Evolutionary conservation across 2,329 filamentous ascomycete species (phyloP).

Genomic region (Pseudogymnoascus sp.): DNA sequence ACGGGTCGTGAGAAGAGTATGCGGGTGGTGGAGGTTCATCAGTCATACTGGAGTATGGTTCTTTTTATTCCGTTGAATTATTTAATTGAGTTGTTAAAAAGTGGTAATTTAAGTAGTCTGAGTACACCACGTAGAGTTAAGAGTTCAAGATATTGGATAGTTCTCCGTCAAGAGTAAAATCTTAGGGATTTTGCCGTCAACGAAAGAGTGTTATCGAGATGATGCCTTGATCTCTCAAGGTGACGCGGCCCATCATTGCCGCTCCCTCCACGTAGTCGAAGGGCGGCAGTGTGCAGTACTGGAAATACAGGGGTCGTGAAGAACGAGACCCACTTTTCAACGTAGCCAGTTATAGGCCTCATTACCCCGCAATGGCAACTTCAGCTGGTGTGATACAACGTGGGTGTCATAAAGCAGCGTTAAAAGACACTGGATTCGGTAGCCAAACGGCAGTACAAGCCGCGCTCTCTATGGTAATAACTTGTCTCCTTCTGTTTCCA

Average conservation of each 20-base stretch:
- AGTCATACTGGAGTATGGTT: not conserved
- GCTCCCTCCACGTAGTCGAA: too few relatives aligned
- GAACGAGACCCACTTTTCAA: not conserved
- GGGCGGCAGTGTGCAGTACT: too few relatives aligned
- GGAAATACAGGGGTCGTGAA: not conserved
- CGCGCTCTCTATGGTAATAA: conserved; percentile 17
- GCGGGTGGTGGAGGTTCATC: not conserved
- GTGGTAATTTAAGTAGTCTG: not conserved
- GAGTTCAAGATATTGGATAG: not conserved
- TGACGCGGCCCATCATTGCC: not conserved
- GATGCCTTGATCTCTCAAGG: not conserved
- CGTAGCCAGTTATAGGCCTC: not conserved
- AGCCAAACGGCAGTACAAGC: not conserved
- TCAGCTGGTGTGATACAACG: not conserved
- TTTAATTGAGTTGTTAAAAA: not conserved
- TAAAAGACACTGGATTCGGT: not conserved
- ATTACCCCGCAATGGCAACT: not conserved
- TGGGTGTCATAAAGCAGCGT: not conserved
- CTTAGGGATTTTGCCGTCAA: not conserved
- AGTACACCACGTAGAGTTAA: not conserved
- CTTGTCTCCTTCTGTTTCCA: conserved; percentile 18
- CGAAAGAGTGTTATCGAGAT: not conserved
- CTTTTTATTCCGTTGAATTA: not conserved
- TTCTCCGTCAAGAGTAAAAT: not conserved
- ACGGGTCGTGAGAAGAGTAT: not conserved